Evolutionary conservation across 2,329 filamentous ascomycete species (phyloP), one percentile per base, ranked within the genome.

Genomic region (Orbilia ellipsospora): DNA sequence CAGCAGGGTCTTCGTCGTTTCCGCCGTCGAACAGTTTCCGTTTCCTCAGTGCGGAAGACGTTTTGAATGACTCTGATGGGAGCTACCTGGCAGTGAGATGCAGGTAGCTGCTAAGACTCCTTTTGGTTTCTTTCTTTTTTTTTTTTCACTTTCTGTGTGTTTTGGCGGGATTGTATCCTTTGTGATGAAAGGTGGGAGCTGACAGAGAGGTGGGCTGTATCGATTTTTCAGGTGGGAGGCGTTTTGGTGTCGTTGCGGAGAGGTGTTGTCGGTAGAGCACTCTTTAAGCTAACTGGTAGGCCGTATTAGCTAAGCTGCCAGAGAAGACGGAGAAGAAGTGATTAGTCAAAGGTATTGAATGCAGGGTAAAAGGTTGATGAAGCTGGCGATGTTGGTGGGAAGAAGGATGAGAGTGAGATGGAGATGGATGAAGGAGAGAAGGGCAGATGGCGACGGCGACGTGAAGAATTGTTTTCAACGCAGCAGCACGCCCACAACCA

Each of bases 1-100:
- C 66, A 26, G 45, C 67, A 36, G 10, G 31, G 50, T 74, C 70
- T 40, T 74, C 70, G 44, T 74, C 70, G 63, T 62, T 62, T 57
- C 66, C 66, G 63, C 70, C 70, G 52, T 74, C 70, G 70, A 74
- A 68, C 70, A 74, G 52, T 59, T 74, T 74, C 65, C 70, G 70
- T 74, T 74, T 74, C 70, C 70, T 66, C 54, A 74, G 63, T 74
- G 70, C 70, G 70, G 70, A 74, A 74, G 70, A 74, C 70, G 70
- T 74, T 68, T 74, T 74, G 70, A 74, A 74, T 13, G 63, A 40
- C 68, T 52, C 52, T 52, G 23, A 16, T 12, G 18, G 28, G 63
- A 74, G 70, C 70, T 74, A 74, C 70, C 70, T 48, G 56, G 70
- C 57, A 63, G 52, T n/a, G 60, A 60, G 44, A 60, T 68, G 63